Evolutionary conservation across 495 filamentous ascomycete species (phyloP), one percentile per base, ranked within the genome.

Genomic region (Penicillium waksmanii): DNA sequence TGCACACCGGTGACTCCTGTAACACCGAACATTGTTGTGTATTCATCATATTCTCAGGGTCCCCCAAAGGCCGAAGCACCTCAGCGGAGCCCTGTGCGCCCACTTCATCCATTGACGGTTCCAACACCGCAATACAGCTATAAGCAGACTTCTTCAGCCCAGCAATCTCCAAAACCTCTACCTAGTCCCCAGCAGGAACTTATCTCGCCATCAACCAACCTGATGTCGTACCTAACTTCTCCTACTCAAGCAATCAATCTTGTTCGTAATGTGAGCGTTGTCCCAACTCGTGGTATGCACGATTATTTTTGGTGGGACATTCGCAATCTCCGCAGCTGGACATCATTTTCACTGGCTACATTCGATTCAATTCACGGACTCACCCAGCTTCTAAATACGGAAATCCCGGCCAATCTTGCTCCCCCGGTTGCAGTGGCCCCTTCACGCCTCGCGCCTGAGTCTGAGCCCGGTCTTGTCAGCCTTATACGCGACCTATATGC

Each of bases 281-380:
- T 85, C 10, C 81, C 84, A 21, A 82, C 84, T 25, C 85, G 91
- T 40, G 87, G 87, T 44, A 72, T 87, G 64, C 85, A 89, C 67
- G 87, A 87, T 66, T 89, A 96, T 69, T 94, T 91, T 69, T 97
- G 93, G 93, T 97, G 90, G 90, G 93, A 97, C 62, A 83, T 96
- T 55, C 89, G 93, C 51, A 93, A 96, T 65, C 79, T 96, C 60
- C 87, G 89, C 49, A 82, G 85, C 61, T 97, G 93, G 93, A 81
- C 80, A 44, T 82, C 84, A 58, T 96, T 96, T 81, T 89, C 82
- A 53, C 74, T 91, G 23, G 67, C 75, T 47, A 87, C 88, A 52
- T 90, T 97, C 72, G 80, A 85, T 61, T 79, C 85, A n/a, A 82
- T 96, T 50, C 87, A 85, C 1, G 84, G 84, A 13, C 89, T 96